Evolutionary conservation across 805 yeast genomes (phyloP), one percentile per base, ranked within the genome.

Genomic region (Tanozyma kutaoensis): DNA sequence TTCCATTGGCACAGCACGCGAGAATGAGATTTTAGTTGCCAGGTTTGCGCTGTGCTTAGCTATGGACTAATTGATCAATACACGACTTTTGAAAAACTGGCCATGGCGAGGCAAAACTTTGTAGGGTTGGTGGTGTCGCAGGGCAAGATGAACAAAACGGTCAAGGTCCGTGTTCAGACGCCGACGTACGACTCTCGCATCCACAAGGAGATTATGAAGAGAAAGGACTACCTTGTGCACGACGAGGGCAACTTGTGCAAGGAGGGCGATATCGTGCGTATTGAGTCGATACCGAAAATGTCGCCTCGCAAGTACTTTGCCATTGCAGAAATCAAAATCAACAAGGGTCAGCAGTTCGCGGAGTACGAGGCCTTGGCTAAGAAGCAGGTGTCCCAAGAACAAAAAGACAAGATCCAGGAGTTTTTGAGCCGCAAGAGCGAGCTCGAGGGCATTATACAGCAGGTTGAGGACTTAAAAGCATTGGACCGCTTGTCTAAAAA

Each of bases 101-200:
- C n/a, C n/a, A n/a, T n/a, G n/a, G n/a, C n/a, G n/a, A n/a, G 85
- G 55, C 95, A 82, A 44, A 81, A 82, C 47, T 82, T 86, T 46
- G 58, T 84, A 25, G 98, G 98, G 24, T 74, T 84, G 53, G 97
- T 88, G 40, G 75, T 85, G 18, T 84, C 95, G 27, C 96, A 86
- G 47, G 97, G 97, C 23, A 84, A 84, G 52, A 91, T 86, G 95
- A 68, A 69, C 55, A 91, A 88, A 60, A 88, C 97, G 31, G 85
- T 88, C 36, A 86, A 85, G 58, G 96, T 88, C 33, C 70, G 95
- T 34, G 86, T 88, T 18, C 77, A 79, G 48, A 74, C 74, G 24
- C 75, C 74, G 44, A 69, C 70, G 23, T 82, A 75, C 60, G 78
- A 84, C 52, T 68, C 68, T 32, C 57, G 63, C 33, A 68, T 81